Evolutionary conservation across 2,329 filamentous ascomycete genomes (phyloP), one percentile per base, ranked within the genome.

Genomic region (Delphinella strobiligena): DNA sequence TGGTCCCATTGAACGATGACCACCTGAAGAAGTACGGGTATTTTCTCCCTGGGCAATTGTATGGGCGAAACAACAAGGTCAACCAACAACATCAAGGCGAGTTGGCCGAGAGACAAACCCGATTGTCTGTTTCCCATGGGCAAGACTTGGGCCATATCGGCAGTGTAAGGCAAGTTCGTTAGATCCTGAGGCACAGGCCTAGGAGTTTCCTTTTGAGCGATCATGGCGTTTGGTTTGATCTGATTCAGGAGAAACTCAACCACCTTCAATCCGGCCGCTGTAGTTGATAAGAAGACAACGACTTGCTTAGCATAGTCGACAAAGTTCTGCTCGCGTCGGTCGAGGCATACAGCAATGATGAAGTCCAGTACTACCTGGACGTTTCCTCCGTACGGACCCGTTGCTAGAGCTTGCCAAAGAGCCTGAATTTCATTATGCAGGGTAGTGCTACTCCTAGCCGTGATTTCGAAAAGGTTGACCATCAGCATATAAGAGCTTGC

Each of bases 221-320:
- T 87, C 89, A 98, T 96, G n/a, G 87, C 83, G 58, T 91, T 93
- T 1, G 93, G 89, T 0, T 78, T 84, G 46, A 98, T 87, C 48
- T 95, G 87, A 61, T 93, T 72, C 19, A 96, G 67, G 40, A 98
- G 70, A 50, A 95, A 95, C 48, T 98, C 91, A 9, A 98, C 80
- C 3, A 98, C 88, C 53, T 93, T 93, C 35, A 84, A 80, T 1
- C 88, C 88, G 2, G 88, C 78, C 55, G 62, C 82, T 54, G 74
- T 94, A 48, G 85, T 91, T 0, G 91, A 93, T 4, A 98, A 61
- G 57, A 95, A 96, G 1, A 98, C 93, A 12, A 96, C 87, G 38
- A 98, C 91, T 59, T 98, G 91, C 64, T 96, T 98, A 4, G 89
- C 89, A 55, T 93, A 94, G 51, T 95, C 86, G 40, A 98, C 89